These are phyloP conservation scores for Ustilago cynodontis DNA, from an alignment of 1,284 basidiomycete species.

Conservation along the genomic window DNA sequence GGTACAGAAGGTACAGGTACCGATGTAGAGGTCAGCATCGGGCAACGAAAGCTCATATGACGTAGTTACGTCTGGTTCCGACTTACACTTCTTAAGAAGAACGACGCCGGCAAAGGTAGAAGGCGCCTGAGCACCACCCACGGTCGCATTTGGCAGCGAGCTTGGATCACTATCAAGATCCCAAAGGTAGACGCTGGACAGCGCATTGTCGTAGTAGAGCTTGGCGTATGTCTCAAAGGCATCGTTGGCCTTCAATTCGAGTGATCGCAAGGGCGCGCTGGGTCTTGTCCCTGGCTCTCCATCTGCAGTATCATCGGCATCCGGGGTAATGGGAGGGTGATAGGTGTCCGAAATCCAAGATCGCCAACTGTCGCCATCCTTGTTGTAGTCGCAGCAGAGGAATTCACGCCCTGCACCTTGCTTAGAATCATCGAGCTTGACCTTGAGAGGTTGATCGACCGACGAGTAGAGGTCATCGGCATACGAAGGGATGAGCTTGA, in stretches of 20 bases:
- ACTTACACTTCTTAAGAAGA: constrained; percentile 91
- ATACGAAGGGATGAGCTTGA: constrained; percentile 81
- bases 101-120: constrained; percentile 91
- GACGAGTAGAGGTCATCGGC: constrained; percentile 94
- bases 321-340: constrained; percentile 77
- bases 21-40: neutral
- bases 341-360: constrained; percentile 98
- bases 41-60: too few species aligned
- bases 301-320: constrained; percentile 35
- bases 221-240: constrained; percentile 98
- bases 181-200: constrained; percentile 98
- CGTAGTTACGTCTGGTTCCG: neutral
- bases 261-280: constrained; percentile 83
- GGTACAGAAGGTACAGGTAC: neutral
- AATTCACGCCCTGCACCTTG: constrained; percentile 80
- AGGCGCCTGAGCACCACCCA: constrained; percentile 71
- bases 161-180: constrained; percentile 83
- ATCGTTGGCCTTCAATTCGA: constrained; percentile 93
- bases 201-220: constrained; percentile 97
- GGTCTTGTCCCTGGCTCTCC: constrained; percentile 78
- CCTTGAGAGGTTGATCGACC: constrained; percentile 92
- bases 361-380: constrained; percentile 93
- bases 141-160: constrained; percentile 31
- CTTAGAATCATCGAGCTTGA: constrained; percentile 81
- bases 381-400: constrained; percentile 96